A percentile compares a stretch with the other conserved stretches of the same genome.
Conservation (phyloP, 768 basidiomycete genomes). For the Mycena venus region DNA sequence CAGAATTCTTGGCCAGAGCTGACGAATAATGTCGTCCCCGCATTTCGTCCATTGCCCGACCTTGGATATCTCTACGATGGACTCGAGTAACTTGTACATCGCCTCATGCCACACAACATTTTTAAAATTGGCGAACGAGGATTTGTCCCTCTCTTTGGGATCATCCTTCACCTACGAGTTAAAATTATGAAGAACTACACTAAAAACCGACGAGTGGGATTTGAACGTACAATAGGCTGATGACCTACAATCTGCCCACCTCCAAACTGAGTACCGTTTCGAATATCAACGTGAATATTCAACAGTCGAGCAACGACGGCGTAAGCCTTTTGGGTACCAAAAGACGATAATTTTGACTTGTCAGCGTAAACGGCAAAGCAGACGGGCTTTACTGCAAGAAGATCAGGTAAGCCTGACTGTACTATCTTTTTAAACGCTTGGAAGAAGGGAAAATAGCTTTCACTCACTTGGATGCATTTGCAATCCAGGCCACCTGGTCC, state of each 20-base stretch:
- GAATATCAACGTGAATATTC: too few species aligned
- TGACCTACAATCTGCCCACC: too few species aligned
- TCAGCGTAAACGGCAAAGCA: too few species aligned
- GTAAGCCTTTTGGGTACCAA: too few species aligned
- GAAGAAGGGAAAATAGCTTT: neutral
- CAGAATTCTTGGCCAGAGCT: constrained; percentile 53
- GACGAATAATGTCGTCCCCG: constrained; percentile 41
- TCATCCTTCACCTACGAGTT: constrained; percentile 48
- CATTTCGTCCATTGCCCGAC: constrained; percentile 41
- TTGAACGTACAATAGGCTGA: constrained; percentile 27
- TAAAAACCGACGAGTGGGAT: too few species aligned
- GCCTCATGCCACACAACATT: constrained; percentile 53
- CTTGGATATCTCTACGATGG: constrained; percentile 32
- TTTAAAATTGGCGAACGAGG: too few species aligned
- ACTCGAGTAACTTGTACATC: constrained; percentile 46
- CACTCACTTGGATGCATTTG: constrained; percentile 50
- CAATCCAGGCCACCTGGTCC: too few species aligned
- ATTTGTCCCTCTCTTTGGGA: constrained; percentile 44
- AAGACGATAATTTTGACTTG: too few species aligned
- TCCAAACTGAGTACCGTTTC: too few species aligned
- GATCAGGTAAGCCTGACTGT: neutral
- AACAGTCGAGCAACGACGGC: too few species aligned
- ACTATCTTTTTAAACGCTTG: neutral
- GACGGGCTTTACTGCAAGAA: constrained; percentile 19
- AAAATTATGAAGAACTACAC: neutral